Conservation (phyloP, 2,329 filamentous ascomycete genomes). For the Fusarium pininemorale region DNA sequence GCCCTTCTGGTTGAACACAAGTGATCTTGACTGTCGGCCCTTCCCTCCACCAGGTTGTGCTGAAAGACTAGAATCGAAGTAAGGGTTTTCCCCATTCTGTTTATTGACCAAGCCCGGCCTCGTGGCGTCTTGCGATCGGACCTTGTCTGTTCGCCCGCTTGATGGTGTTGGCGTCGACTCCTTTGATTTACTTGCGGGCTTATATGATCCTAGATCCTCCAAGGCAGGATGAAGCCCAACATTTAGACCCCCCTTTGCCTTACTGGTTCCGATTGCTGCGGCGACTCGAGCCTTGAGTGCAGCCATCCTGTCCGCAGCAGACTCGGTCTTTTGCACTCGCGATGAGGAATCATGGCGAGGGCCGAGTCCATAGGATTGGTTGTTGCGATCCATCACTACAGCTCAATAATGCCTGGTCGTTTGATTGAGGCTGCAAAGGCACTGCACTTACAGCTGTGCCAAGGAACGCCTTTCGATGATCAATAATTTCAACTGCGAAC, state of each 20-base stretch:
- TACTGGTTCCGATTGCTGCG: conserved; percentile 72
- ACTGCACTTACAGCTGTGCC: background rate
- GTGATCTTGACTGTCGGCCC: conserved; percentile 74
- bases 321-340: conserved; percentile 64
- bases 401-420: background rate
- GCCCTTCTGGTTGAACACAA: conserved; percentile 93
- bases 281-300: conserved; percentile 83
- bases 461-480: background rate
- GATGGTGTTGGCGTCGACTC: conserved; percentile 36
- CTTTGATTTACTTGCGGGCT: conserved; percentile 52
- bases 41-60: conserved; percentile 66
- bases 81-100: conserved; percentile 69
- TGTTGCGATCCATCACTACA: conserved; percentile 60
- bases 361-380: conserved; percentile 61
- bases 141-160: conserved; percentile 22
- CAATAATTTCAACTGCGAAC: background rate
- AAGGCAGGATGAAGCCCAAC: conserved; percentile 82
- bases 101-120: conserved; percentile 31
- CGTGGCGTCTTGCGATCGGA: conserved; percentile 24
- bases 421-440: background rate
- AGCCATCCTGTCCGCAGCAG: conserved; percentile 73
- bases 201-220: conserved; percentile 62
- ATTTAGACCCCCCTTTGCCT: conserved; percentile 73
- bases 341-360: conserved; percentile 65
- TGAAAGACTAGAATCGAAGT: conserved; percentile 78